Evolutionary conservation across 768 basidiomycete genomes (phyloP).

Genomic region (Bullera alba): DNA sequence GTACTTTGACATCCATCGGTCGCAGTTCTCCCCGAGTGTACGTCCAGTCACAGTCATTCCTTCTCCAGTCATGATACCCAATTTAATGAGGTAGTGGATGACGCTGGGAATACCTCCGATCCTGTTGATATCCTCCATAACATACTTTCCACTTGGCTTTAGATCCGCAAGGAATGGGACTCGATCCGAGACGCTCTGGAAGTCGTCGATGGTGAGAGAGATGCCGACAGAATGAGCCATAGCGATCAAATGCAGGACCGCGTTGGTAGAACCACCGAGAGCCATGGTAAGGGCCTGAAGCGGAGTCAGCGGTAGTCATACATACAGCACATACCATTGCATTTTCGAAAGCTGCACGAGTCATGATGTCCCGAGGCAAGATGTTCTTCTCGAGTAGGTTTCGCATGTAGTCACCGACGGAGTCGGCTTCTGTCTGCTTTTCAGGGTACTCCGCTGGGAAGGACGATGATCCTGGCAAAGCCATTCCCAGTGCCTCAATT

Average conservation of each 20-base stretch:
- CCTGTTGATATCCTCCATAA: slow-evolving; percentile 95
- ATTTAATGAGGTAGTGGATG: slow-evolving; percentile 73
- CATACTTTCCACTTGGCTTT: slow-evolving; percentile 95
- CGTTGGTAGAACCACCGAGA: slow-evolving; percentile 95
- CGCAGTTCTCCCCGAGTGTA: slow-evolving; percentile 81
- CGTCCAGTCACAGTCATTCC: slow-evolving; percentile 86
- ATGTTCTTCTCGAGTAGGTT: slow-evolving; percentile 86
- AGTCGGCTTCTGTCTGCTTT: slow-evolving; percentile 75
- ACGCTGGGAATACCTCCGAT: slow-evolving; percentile 97
- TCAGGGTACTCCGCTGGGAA: slow-evolving; percentile 89
- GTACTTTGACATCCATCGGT: slow-evolving; percentile 58
- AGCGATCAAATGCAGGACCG: slow-evolving; percentile 92
- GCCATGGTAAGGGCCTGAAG: slow-evolving; percentile 86
- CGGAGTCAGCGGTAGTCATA: slow-evolving; percentile 2
- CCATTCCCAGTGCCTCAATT: slow-evolving; percentile 91
- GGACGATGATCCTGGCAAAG: slow-evolving; percentile 90
- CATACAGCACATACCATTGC: slow-evolving; percentile 65
- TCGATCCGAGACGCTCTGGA: slow-evolving; percentile 86
- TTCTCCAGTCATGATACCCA: slow-evolving; percentile 82
- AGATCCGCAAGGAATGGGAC: slow-evolving; percentile 92
- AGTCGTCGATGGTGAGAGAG: slow-evolving; percentile 78
- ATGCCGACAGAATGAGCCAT: slow-evolving; percentile 94
- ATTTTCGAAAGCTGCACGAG: slow-evolving; percentile 90
- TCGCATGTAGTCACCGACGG: slow-evolving; percentile 73
- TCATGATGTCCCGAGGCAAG: slow-evolving; percentile 93